Base-by-base conservation (phyloP, 2,329 filamentous ascomycete genomes). In the Ophiostoma fasciatum region DNA sequence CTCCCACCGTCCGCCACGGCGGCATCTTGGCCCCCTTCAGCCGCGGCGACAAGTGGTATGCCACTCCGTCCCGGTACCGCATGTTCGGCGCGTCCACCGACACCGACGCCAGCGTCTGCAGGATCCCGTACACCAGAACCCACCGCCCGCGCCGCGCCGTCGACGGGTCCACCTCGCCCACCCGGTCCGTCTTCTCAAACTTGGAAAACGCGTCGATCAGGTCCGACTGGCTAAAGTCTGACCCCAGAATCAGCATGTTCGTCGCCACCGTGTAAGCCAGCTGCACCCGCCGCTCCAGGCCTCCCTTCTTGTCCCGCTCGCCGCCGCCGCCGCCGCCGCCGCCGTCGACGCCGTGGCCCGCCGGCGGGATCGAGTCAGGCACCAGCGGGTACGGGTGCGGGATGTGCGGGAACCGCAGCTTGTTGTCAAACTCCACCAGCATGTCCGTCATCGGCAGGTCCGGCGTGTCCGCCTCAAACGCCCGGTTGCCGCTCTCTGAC, bases 391-490 rank as follows among this genome's bases (percentile, higher is more conserved):
- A 79, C 0, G 78, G 75, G 40, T 78, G 68, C 1, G 77, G 70
- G 30, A 82, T 71, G 41, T 79, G 74, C 4, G 76, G 75, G 48
- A 71, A 77, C 7, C 66, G 63, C 44, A 71, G 59, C 35, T 62
- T 64, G 42, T 69, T 76, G 53, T 82, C 77, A 42, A 73, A 82
- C 37, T 68, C 64, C 37, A 78, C 61, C 4, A 82, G 57, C 51
- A 81, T 68, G 45, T 80, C 74, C 0, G 74, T 78, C 44, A 81
- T 64, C 2, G 72, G 70, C n/a, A 79, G 57, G 29, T 71, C 71
- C 0, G 49, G 34, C 1, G 60, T 58, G 45, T 72, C 67, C 2
- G 66, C 57, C 15, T 65, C 59, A 42, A 73, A 70, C 0, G 49
- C 54, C 27, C 46, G 53, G 46, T 64, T 63, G 8, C 56, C 60